These are phyloP conservation scores for Aspergillus sclerotiicarbonarius DNA, from an alignment of 495 filamentous ascomycete species.

Conservation along the genomic window DNA sequence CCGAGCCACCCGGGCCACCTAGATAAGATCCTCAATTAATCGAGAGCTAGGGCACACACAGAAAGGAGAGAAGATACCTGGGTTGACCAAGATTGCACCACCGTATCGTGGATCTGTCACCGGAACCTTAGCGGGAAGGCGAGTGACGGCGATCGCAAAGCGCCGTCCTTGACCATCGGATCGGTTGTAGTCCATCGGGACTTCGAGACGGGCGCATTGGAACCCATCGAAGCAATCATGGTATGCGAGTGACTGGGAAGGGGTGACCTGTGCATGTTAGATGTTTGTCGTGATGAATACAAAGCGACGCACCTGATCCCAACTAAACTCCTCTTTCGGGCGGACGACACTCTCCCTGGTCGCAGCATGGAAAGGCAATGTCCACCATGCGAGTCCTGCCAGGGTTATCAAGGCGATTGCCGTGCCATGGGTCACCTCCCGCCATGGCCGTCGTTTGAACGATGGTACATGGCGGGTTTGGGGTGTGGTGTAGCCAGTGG, in stretches of 20 bases:
- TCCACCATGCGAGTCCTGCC: slow-evolving; percentile 17
- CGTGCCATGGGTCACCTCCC: slow-evolving; percentile 7
- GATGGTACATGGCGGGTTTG: slow-evolving; percentile 6
- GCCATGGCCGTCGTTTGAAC: neutral
- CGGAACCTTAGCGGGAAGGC: slow-evolving; percentile 47
- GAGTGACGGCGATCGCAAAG: slow-evolving; percentile 51
- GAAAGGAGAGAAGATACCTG: slow-evolving; percentile 31
- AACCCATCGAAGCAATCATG: slow-evolving; percentile 42
- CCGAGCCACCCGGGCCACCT: slow-evolving; percentile 54
- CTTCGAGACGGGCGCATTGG: slow-evolving; percentile 54
- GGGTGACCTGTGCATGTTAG: slow-evolving; percentile 22
- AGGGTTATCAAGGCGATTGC: slow-evolving; percentile 10
- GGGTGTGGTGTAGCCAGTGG: neutral
- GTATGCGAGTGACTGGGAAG: slow-evolving; percentile 33
- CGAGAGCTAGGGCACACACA: slow-evolving; percentile 10
- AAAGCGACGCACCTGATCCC: slow-evolving; percentile 19
- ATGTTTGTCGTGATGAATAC: neutral
- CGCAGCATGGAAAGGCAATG: neutral
- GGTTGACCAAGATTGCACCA: slow-evolving; percentile 45
- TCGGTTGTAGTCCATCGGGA: slow-evolving; percentile 57
- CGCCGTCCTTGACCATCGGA: slow-evolving; percentile 33
- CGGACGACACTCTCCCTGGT: neutral
- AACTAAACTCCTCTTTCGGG: slow-evolving; percentile 19
- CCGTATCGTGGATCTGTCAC: slow-evolving; percentile 45
- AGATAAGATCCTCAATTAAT: slow-evolving; percentile 19